Conservation (phyloP, 148 eudicot species). For the Diospyros lotus region DNA sequence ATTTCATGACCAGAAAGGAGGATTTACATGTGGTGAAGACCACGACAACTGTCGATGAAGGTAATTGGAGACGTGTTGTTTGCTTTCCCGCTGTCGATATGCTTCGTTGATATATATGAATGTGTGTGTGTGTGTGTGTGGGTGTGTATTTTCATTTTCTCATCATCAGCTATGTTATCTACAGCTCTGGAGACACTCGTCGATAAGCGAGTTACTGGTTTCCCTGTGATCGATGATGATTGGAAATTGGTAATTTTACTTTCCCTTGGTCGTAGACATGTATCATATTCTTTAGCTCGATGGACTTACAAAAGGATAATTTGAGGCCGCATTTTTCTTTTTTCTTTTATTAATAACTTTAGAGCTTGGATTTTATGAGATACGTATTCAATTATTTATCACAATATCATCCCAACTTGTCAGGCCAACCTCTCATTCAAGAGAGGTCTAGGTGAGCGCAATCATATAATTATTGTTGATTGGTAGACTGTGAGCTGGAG, state of each 20-base stretch:
- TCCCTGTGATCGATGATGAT: slow-evolving; percentile 68
- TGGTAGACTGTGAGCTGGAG: too few relatives aligned
- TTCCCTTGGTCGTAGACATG: not conserved
- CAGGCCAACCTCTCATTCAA: too few relatives aligned
- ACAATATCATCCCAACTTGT: too few relatives aligned
- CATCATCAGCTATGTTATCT: slow-evolving; percentile 3
- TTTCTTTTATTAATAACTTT: not conserved
- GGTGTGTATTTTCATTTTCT: not conserved
- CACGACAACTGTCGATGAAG: slow-evolving; percentile 45
- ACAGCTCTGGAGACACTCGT: slow-evolving; percentile 52
- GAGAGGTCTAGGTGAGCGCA: too few relatives aligned
- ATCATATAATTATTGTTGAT: too few relatives aligned
- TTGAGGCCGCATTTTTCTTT: not conserved
- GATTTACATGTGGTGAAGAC: slow-evolving; percentile 41
- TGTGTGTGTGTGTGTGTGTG: not conserved
- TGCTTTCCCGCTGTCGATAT: not conserved
- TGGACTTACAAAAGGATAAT: not conserved
- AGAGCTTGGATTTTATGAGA: not conserved
- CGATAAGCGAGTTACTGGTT: slow-evolving; percentile 62
- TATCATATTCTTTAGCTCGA: not conserved
- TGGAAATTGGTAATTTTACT: slow-evolving; percentile 70
- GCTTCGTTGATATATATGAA: too few relatives aligned
- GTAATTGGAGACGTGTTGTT: slow-evolving; percentile 16
- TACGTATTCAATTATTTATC: too few relatives aligned
- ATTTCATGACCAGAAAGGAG: slow-evolving; percentile 48